phyloP scores from a whole-genome alignment of 495 filamentous ascomycete species.

The Neurospora terricola region DNA sequence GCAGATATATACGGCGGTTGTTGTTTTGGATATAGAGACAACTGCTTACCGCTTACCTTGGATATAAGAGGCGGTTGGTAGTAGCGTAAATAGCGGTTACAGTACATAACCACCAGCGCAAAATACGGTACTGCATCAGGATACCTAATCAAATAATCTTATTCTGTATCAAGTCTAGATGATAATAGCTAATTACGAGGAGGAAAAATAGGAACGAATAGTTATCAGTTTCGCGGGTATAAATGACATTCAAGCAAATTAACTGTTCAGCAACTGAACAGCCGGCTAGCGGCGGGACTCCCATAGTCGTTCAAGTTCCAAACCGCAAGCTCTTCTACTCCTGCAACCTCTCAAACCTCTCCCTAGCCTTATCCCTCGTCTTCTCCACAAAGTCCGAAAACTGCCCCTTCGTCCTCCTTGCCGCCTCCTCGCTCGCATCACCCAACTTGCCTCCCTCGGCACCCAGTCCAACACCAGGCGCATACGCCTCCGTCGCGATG shows the following conservation, averaged over 20 bases:
- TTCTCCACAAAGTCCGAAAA: slow-evolving; percentile 69
- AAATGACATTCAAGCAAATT: neutral
- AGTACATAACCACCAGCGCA: neutral
- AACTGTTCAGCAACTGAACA: neutral
- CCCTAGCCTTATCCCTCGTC: slow-evolving; percentile 69
- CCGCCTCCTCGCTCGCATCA: slow-evolving; percentile 73
- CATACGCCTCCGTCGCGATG: slow-evolving; percentile 69
- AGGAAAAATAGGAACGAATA: neutral
- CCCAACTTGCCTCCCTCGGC: slow-evolving; percentile 76
- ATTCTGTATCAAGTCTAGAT: neutral
- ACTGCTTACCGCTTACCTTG: neutral
- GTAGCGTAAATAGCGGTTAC: neutral
- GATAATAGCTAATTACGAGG: neutral
- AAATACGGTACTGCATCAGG: neutral
- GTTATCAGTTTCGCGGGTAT: neutral
- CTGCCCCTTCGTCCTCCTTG: slow-evolving; percentile 56
- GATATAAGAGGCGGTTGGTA: neutral
- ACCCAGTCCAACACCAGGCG: slow-evolving; percentile 74
- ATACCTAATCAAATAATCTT: neutral
- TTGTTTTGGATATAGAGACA: neutral
- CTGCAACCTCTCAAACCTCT: slow-evolving; percentile 58
- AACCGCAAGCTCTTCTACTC: neutral
- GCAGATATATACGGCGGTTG: neutral
- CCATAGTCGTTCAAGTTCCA: neutral
- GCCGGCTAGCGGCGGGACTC: neutral